phyloP scores from a whole-genome alignment of 495 filamentous ascomycete genomes.

The Daldinia caldariorum region DNA sequence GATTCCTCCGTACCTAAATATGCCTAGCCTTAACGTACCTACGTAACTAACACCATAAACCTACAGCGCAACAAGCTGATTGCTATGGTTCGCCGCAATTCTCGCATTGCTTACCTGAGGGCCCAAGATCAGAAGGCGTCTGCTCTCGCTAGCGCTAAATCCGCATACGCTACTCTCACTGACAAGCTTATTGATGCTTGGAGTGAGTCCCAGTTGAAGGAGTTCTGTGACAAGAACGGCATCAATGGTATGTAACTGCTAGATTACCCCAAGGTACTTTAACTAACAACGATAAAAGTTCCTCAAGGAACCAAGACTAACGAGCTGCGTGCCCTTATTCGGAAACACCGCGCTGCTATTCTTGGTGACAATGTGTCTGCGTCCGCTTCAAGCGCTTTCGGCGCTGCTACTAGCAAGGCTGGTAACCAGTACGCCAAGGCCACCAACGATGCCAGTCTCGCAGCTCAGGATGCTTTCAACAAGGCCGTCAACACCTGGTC shows the following conservation, averaged over 20 bases:
- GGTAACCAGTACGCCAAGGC: conserved; percentile 81
- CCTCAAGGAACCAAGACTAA: conserved; percentile 91
- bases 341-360: conserved; percentile 84
- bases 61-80: conserved; percentile 82
- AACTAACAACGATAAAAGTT: conserved; percentile 71
- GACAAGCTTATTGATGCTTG: conserved; percentile 89
- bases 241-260: conserved; percentile 59
- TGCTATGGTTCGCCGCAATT: conserved; percentile 88
- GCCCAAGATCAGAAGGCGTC: conserved; percentile 67
- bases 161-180: conserved; percentile 74
- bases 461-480: conserved; percentile 75
- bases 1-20: no score
- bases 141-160: conserved; percentile 71
- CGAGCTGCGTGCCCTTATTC: conserved; percentile 88
- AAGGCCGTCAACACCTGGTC: conserved; percentile 72
- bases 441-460: conserved; percentile 72
- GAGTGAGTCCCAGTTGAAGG: conserved; percentile 87
- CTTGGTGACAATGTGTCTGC: conserved; percentile 71
- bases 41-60: conserved; percentile 2
- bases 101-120: conserved; percentile 77
- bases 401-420: conserved; percentile 84
- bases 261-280: background rate
- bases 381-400: conserved; percentile 71
- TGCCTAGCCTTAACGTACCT: background rate
- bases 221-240: conserved; percentile 89